Base-by-base conservation (phyloP, 164 flowering plant genomes). In the Litsea cubeba region DNA sequence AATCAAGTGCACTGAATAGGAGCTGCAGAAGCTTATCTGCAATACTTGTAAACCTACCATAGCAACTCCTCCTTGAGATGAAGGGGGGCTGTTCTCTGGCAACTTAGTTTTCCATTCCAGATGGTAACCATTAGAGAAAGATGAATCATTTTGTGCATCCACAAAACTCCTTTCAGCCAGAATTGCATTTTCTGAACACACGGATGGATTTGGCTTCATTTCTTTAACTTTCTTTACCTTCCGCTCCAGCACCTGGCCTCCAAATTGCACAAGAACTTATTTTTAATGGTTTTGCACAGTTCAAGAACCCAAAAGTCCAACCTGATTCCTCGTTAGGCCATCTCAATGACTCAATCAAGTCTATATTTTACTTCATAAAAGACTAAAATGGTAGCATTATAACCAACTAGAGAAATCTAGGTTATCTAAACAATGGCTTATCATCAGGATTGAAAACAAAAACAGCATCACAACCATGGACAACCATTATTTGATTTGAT, bases 111-210 rank as follows among this genome's bases (percentile, higher is more conserved):
- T 83, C 90, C 85, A 84, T 74, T 89, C 92, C 65, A 79, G 58
- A 75, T 73, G 82, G 75, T 84, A 76, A 58, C 89, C 86, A 80
- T 84, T 85, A 14, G 82, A 28, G 71, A 81, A 46, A 77, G 82
- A 71, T 65, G 78, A 50, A 72, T 77, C 75, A 26, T 76, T 77
- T 70, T 82, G 80, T 75, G 76, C 87, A 68, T 74, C 73, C 49
- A 71, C 63, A 72, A 82, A 89, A 82, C 89, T 89, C 60, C 80
- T 86, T 75, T 87, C 88, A 60, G 88, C 83, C 78, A 92, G 81
- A 63, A 92, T 84, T n/a, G 81, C 74, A 84, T 89, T 92, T 79
- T 92, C 95, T 66, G 89, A 81, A 72, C 69, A 78, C 11, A 86
- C 81, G 73, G 65, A 64, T 62, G 85, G 84, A 80, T 77, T 71